Evolutionary conservation across 345 rosid genomes (phyloP).

Genomic region (Salix koriyanagi): DNA sequence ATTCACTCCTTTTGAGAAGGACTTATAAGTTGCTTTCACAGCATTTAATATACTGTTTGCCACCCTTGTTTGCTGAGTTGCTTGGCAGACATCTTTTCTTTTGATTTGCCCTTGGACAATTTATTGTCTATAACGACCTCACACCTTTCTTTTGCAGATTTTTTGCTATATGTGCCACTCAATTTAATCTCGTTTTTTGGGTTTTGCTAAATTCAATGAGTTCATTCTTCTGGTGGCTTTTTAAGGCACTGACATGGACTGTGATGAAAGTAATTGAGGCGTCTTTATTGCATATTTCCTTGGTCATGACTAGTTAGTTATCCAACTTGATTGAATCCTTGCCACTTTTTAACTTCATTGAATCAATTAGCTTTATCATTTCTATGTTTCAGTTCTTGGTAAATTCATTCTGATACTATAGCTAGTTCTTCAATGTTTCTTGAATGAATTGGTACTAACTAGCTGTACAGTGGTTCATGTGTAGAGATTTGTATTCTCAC

Average conservation of each 20-base stretch:
- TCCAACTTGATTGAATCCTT: background rate
- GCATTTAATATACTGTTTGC: conserved; percentile 31
- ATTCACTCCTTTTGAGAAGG: conserved; percentile 31
- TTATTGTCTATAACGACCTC: conserved; percentile 39
- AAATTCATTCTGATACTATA: too few species aligned
- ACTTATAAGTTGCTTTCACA: conserved; percentile 34
- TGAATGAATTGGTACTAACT: too few species aligned
- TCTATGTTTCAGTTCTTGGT: background rate
- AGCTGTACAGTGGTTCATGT: background rate
- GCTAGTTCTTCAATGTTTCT: too few species aligned
- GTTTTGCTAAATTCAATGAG: conserved; percentile 21
- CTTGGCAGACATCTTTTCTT: conserved; percentile 18
- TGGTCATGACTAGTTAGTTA: background rate
- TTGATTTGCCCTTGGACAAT: conserved; percentile 15
- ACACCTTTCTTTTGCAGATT: conserved; percentile 26
- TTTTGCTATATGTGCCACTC: conserved; percentile 7
- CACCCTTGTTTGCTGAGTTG: conserved; percentile 28
- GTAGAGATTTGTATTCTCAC: background rate
- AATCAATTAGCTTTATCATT: background rate
- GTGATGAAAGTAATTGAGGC: conserved; percentile 11
- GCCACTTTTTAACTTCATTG: background rate
- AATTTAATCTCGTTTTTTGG: conserved; percentile 8
- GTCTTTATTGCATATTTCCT: conserved; percentile 5
- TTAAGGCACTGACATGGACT: conserved; percentile 10
- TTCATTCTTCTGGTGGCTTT: conserved; percentile 17